Evolutionary conservation across 768 basidiomycete species (phyloP).

Genomic region (Clathrus columnatus): DNA sequence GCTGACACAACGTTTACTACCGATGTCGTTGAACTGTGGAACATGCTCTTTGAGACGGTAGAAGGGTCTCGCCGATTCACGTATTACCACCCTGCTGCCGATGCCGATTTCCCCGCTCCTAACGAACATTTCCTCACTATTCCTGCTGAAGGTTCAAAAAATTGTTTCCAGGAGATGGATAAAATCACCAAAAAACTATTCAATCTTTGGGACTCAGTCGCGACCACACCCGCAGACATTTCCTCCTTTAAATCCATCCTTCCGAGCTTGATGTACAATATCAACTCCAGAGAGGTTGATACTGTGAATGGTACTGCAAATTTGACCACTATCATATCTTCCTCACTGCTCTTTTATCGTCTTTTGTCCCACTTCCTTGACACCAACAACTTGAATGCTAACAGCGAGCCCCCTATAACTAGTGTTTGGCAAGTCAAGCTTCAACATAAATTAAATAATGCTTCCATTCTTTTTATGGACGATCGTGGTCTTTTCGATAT

Average conservation of each 20-base stretch:
- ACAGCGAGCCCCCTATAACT: neutral
- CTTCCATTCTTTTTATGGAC: neutral
- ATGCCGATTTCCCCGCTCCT: neutral
- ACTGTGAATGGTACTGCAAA: neutral
- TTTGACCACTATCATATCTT: neutral
- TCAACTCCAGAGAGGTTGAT: neutral
- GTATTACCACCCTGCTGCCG: neutral
- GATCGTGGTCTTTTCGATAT: neutral
- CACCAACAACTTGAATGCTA: neutral
- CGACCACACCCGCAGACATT: too few species aligned
- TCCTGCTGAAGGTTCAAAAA: too few species aligned
- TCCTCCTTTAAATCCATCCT: neutral
- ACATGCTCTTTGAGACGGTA: neutral
- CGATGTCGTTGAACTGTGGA: neutral
- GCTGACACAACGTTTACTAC: neutral
- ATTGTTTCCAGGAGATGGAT: neutral
- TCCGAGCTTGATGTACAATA: neutral
- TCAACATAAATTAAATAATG: neutral
- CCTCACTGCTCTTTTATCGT: neutral
- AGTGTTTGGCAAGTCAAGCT: neutral
- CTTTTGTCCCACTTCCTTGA: neutral
- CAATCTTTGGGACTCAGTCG: too few species aligned
- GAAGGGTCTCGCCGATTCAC: neutral
- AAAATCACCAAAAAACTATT: too few species aligned
- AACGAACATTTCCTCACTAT: neutral